These are phyloP conservation scores for Discostella stelligera DNA, from an alignment of 352 stramenopile species.

Conservation along the genomic window DNA sequence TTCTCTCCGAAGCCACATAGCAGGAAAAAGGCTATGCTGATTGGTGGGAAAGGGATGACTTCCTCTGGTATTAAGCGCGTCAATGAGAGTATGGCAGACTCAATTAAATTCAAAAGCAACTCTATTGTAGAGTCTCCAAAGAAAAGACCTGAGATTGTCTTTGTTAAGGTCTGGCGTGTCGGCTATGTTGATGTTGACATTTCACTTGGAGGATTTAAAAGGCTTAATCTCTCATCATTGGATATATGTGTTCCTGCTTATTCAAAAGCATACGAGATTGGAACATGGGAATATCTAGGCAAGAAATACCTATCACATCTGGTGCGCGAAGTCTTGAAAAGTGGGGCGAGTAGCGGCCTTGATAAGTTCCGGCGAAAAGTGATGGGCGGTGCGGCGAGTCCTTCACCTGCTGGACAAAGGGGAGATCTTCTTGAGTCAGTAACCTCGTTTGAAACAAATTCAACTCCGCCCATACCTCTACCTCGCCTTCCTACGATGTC, in stretches of 20 bases:
- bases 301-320: slow-evolving; percentile 62
- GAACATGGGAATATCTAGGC: slow-evolving; percentile 48
- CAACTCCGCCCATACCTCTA: neutral
- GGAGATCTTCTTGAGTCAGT: slow-evolving; percentile 22
- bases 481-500: slow-evolving; percentile 4
- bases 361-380: slow-evolving; percentile 47
- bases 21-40: slow-evolving; percentile 38
- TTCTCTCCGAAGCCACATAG: slow-evolving; percentile 19
- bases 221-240: slow-evolving; percentile 38
- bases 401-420: slow-evolving; percentile 5
- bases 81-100: slow-evolving; percentile 1
- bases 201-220: slow-evolving; percentile 54
- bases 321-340: slow-evolving; percentile 61
- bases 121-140: slow-evolving; percentile 28
- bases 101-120: slow-evolving; percentile 17
- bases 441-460: neutral
- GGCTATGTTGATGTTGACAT: slow-evolving; percentile 58
- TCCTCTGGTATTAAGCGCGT: neutral
- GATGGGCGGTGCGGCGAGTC: slow-evolving; percentile 14
- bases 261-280: slow-evolving; percentile 59
- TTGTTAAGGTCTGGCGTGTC: slow-evolving; percentile 60
- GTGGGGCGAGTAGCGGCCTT: slow-evolving; percentile 57
- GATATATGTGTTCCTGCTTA: slow-evolving; percentile 60
- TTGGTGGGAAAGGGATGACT: slow-evolving; percentile 40
- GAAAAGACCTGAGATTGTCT: slow-evolving; percentile 40